Evolutionary conservation across 306 rosid species (phyloP).

Genomic region (Cucurbita maxima): DNA sequence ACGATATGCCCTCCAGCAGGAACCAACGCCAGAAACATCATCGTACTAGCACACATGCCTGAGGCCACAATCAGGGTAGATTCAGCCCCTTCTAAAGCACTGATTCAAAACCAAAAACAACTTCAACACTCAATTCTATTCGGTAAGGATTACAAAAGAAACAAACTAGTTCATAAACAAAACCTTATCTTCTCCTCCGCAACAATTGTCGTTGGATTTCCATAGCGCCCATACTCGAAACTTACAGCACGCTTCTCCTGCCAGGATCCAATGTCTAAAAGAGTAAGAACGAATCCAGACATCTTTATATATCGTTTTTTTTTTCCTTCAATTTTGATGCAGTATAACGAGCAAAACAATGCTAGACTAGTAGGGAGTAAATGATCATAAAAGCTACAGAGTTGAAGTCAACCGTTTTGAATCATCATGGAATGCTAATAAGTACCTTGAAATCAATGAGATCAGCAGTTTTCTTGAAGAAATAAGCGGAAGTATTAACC

Average conservation of each 20-base stretch:
- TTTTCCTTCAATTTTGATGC: not conserved
- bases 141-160: not conserved
- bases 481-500: slow-evolving; percentile 76
- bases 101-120: slow-evolving; percentile 18
- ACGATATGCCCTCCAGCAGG: slow-evolving; percentile 96
- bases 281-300: not conserved
- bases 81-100: slow-evolving; percentile 93
- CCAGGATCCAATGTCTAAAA: not conserved
- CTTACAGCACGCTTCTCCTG: slow-evolving; percentile 74
- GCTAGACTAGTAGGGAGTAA: not conserved
- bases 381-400: not conserved
- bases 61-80: slow-evolving; percentile 83
- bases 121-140: slow-evolving; percentile 3
- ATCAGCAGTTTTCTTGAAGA: slow-evolving; percentile 62
- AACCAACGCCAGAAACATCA: slow-evolving; percentile 71
- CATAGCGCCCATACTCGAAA: slow-evolving; percentile 92
- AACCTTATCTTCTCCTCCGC: slow-evolving; percentile 90
- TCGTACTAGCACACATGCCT: slow-evolving; percentile 86
- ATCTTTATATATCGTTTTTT: too few relatives aligned
- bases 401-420: not conserved
- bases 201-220: slow-evolving; percentile 86
- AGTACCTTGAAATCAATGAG: slow-evolving; percentile 83
- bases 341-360: not conserved
- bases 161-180: not conserved
- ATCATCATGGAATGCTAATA: not conserved